These are phyloP conservation scores for Lathyrus sativus DNA, from an alignment of 306 rosid species.

Conservation along the genomic window DNA sequence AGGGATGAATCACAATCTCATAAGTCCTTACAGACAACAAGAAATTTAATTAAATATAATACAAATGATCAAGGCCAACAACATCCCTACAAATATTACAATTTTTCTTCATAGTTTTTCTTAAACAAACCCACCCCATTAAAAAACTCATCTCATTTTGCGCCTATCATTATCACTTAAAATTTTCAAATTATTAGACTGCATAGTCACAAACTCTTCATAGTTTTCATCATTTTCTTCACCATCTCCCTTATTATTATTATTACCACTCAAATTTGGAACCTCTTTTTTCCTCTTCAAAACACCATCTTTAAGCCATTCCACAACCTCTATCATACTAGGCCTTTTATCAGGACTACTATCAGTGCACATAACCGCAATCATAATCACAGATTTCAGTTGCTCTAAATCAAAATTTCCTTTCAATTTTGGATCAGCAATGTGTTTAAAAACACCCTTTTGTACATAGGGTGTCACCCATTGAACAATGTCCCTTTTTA, in stretches of 20 bases:
- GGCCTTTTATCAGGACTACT: constrained; percentile 59
- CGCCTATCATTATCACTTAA: constrained; percentile 38
- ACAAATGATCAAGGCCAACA: constrained; percentile 4
- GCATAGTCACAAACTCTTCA: constrained; percentile 39
- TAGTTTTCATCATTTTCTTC: constrained; percentile 42
- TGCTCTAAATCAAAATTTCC: constrained; percentile 56
- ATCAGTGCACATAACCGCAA: constrained; percentile 69
- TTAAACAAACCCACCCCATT: not conserved
- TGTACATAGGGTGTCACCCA: constrained; percentile 73
- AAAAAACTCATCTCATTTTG: constrained; percentile 46
- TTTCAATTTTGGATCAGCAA: constrained; percentile 65
- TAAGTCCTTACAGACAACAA: not conserved
- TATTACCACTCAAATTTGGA: not conserved
- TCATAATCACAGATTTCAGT: constrained; percentile 46
- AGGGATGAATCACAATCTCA: constrained; percentile 19
- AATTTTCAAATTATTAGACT: constrained; percentile 38
- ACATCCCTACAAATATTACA: constrained; percentile 17
- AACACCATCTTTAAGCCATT: constrained; percentile 53
- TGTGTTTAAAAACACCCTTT: constrained; percentile 52
- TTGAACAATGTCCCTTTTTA: constrained; percentile 81
- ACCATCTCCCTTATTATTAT: constrained; percentile 29
- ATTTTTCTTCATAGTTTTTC: constrained; percentile 24
- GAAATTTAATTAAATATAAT: constrained; percentile 13
- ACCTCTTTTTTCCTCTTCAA: constrained; percentile 35
- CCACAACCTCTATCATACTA: constrained; percentile 62